phyloP scores from a whole-genome alignment of 495 filamentous ascomycete genomes.

The Letharia lupina region DNA sequence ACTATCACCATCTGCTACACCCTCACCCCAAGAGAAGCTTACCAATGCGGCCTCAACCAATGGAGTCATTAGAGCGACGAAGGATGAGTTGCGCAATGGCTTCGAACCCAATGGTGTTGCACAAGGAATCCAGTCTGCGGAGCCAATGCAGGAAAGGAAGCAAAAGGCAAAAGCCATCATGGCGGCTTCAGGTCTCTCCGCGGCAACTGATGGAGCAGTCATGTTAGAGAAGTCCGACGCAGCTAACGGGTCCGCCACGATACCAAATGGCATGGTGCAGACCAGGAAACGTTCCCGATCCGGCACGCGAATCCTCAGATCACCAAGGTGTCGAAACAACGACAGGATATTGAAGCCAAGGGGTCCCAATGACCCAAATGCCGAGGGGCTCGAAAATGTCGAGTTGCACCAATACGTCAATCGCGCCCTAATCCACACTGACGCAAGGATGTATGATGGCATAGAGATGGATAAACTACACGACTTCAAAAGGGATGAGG shows the following conservation, averaged over 20 bases:
- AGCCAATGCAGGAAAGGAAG: constrained; percentile 47
- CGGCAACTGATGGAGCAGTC: constrained; percentile 18
- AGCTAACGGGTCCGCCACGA: not conserved
- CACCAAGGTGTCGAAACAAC: constrained; percentile 26
- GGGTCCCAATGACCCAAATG: constrained; percentile 17
- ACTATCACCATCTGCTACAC: constrained; percentile 8
- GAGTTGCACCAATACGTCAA: constrained; percentile 68
- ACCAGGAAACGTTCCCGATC: constrained; percentile 54
- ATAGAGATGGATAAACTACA: constrained; percentile 28
- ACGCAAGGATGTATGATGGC: constrained; percentile 44
- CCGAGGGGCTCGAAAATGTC: constrained; percentile 40
- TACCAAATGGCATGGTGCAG: constrained; percentile 14
- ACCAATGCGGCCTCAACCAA: constrained; percentile 2
- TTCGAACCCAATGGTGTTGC: constrained; percentile 13
- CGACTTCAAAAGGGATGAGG: constrained; percentile 12
- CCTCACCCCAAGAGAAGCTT: constrained; percentile 9
- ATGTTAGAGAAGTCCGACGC: constrained; percentile 2
- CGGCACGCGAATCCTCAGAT: constrained; percentile 40
- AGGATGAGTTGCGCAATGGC: constrained; percentile 14
- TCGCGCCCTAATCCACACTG: constrained; percentile 64
- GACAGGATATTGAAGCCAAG: constrained; percentile 18
- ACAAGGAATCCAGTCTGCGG: constrained; percentile 24
- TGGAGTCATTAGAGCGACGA: constrained; percentile 9
- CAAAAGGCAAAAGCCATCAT: constrained; percentile 51
- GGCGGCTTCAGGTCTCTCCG: constrained; percentile 39